Conservation (phyloP, 139 green algal genomes). For the Dunaliella primolecta region DNA sequence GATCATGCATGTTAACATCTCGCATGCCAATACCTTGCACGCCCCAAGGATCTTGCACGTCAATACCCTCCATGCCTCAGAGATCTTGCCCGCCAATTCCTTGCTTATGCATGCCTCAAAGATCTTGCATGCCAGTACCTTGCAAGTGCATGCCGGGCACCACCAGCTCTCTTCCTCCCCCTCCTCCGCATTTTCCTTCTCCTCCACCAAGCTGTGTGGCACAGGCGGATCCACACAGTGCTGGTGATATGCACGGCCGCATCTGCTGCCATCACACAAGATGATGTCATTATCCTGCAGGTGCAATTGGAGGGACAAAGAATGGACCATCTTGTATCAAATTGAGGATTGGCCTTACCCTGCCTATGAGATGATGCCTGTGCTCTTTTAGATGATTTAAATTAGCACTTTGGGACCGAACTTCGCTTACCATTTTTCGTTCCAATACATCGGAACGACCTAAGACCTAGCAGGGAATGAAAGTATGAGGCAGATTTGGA, state of each 20-base stretch:
- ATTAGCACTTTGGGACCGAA: no score
- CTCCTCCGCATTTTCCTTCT: background rate
- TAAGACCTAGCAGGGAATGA: no score
- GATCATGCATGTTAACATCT: background rate
- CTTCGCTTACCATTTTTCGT: no score
- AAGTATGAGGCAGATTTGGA: no score
- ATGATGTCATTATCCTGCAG: background rate
- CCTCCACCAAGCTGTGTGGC: background rate
- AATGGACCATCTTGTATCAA: no score
- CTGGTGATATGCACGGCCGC: background rate
- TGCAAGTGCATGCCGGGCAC: background rate
- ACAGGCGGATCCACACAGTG: background rate
- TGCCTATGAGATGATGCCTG: no score
- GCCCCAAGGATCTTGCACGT: background rate
- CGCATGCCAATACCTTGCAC: no score
- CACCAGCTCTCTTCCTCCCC: background rate
- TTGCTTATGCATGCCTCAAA: background rate
- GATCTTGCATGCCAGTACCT: background rate
- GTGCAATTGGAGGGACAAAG: no score
- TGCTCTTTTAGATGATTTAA: no score
- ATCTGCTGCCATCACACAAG: background rate
- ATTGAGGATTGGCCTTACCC: no score
- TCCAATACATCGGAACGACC: no score
- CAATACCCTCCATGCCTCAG: background rate
- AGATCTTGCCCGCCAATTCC: background rate